phyloP scores from a whole-genome alignment of 1,284 basidiomycete genomes.

The Moesziomyces antarcticus region DNA sequence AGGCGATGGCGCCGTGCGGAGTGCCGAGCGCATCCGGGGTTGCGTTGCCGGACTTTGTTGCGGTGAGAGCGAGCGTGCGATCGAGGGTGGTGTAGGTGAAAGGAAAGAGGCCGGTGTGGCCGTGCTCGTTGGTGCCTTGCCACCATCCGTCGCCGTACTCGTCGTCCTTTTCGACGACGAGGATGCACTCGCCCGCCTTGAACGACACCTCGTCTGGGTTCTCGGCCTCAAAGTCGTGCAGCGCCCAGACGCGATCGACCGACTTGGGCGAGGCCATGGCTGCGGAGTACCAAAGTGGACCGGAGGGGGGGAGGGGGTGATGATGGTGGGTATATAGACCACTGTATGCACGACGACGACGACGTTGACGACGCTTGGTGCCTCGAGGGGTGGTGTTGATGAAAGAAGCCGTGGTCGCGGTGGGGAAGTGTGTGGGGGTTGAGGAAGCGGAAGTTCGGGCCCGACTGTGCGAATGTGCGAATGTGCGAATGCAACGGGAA shows the following conservation, averaged over 20 bases:
- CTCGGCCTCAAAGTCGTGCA: slow-evolving; percentile 88
- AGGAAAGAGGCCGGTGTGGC: slow-evolving; percentile 89
- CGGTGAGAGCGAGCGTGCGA: slow-evolving; percentile 46
- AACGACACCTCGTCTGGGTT: slow-evolving; percentile 94
- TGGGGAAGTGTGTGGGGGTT: background rate
- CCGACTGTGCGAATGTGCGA: background rate
- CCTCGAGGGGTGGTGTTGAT: background rate
- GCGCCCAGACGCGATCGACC: slow-evolving; percentile 70
- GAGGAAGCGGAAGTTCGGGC: slow-evolving; percentile 6
- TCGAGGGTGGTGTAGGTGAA: slow-evolving; percentile 79
- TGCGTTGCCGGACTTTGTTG: slow-evolving; percentile 26
- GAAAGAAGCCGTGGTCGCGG: background rate
- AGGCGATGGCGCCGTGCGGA: slow-evolving; percentile 18
- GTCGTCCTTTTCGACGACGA: slow-evolving; percentile 92
- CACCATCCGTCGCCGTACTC: slow-evolving; percentile 97
- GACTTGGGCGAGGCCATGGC: slow-evolving; percentile 39
- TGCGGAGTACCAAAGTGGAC: background rate
- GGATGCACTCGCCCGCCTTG: slow-evolving; percentile 84
- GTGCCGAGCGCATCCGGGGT: slow-evolving; percentile 36
- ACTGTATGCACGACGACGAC: too few relatives aligned
- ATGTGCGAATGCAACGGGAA: background rate
- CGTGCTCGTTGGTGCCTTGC: slow-evolving; percentile 88
- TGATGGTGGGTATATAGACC: background rate
- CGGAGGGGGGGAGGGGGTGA: too few relatives aligned
- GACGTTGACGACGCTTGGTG: too few relatives aligned